A percentile compares a stretch with the other conserved stretches of the same genome.
Conservation (phyloP, 352 stramenopile species). For the Pythium myriotylum region DNA sequence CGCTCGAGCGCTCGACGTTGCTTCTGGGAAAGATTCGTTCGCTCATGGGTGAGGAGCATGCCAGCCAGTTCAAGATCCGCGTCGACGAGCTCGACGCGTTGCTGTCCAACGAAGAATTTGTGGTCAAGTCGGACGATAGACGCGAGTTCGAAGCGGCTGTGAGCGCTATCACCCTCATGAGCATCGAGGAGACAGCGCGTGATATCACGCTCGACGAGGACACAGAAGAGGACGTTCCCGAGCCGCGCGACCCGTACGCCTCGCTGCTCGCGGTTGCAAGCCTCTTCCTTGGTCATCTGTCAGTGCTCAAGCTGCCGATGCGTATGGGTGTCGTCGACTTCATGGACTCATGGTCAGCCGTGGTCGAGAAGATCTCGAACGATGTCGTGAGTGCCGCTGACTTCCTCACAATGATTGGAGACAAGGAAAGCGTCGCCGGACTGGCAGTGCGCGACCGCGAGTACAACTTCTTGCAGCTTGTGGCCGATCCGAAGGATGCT, state of each 20-base stretch:
- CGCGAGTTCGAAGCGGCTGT: slow-evolving; percentile 33
- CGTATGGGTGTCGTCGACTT: slow-evolving; percentile 66
- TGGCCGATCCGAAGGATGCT: slow-evolving; percentile 49
- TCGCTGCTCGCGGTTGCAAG: slow-evolving; percentile 52
- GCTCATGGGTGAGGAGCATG: slow-evolving; percentile 49
- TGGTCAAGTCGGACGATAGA: slow-evolving; percentile 26
- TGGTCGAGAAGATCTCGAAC: slow-evolving; percentile 63
- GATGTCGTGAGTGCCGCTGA: slow-evolving; percentile 62
- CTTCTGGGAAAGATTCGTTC: slow-evolving; percentile 50
- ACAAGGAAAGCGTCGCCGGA: slow-evolving; percentile 37
- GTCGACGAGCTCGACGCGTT: slow-evolving; percentile 29
- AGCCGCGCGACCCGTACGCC: slow-evolving; percentile 31
- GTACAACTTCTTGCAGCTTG: slow-evolving; percentile 71
- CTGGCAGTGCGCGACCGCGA: slow-evolving; percentile 46
- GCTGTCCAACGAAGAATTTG: slow-evolving; percentile 20
- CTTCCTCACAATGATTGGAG: slow-evolving; percentile 59
- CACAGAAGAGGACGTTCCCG: slow-evolving; percentile 11
- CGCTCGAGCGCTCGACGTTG: slow-evolving; percentile 35
- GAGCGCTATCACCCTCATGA: slow-evolving; percentile 66
- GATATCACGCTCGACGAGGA: slow-evolving; percentile 38
- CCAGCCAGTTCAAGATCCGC: slow-evolving; percentile 59
- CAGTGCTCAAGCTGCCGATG: slow-evolving; percentile 48
- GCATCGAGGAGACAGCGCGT: slow-evolving; percentile 50
- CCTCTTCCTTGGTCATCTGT: slow-evolving; percentile 58
- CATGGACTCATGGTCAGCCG: slow-evolving; percentile 73